phyloP scores from a whole-genome alignment of 169 alveolate species.

The Plasmodium malariae region DNA sequence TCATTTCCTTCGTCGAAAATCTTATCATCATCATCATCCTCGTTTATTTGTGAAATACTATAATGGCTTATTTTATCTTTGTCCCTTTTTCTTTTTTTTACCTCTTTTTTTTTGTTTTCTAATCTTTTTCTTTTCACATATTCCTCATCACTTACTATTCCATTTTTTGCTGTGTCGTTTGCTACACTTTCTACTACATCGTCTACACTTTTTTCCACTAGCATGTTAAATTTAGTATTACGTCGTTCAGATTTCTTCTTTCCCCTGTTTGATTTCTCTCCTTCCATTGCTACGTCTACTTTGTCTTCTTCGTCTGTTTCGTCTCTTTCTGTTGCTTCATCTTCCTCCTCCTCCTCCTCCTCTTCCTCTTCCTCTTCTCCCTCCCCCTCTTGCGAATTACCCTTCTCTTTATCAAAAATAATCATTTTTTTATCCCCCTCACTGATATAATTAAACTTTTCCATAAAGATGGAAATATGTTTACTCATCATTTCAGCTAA shows the following conservation, averaged over 20 bases:
- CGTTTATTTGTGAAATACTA: constrained; percentile 14
- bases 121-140: not conserved
- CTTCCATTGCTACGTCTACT: not conserved
- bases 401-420: constrained; percentile 46
- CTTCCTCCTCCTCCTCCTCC: not conserved
- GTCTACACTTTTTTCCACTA: constrained; percentile 46
- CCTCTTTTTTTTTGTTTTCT: constrained; percentile 23
- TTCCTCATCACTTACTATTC: not conserved
- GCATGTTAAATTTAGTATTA: no score
- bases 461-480: constrained; percentile 73
- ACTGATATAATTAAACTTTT: constrained; percentile 62
- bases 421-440: constrained; percentile 74
- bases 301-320: constrained; percentile 1
- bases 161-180: not conserved
- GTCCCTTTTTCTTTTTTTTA: constrained; percentile 21
- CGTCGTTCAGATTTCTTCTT: no score
- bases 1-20: constrained; percentile 65
- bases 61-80: not conserved
- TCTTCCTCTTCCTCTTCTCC: constrained; percentile 22
- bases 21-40: constrained; percentile 53
- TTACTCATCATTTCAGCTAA: constrained; percentile 71
- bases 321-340: constrained; percentile 7
- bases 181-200: constrained; percentile 11
- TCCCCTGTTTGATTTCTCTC: no score
- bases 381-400: constrained; percentile 28